Base-by-base conservation (phyloP, 495 filamentous ascomycete species). In the Bacidia rubella region DNA sequence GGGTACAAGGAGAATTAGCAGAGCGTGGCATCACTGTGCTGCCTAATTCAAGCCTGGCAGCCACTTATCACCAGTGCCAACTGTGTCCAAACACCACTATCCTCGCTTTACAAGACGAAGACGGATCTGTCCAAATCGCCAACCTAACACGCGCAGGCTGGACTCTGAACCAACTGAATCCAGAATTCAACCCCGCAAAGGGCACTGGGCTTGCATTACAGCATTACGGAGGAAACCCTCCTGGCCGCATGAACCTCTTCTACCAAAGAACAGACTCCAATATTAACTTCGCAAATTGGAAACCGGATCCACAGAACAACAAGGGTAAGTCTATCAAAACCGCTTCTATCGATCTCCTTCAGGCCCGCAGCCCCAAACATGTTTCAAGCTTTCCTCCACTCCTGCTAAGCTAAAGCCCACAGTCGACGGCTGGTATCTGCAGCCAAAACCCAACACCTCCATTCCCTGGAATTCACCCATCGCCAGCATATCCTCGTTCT, bases 61-160 rank as follows among this genome's bases (percentile, higher is more conserved):
- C 57, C 17, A 57, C 60, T 53, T 62, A 62, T 41, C 40, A 62
- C 51, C 60, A 62, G 39, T 62, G 60, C 44, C 42, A 15, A 39
- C 42, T 44, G 3, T 62, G 60, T 49, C 45, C 54, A 2, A 62
- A 60, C 27, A 62, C 60, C 10, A 60, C 54, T 7, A 54, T 60
- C 24, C 38, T 60, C 25, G 47, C 57, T 47, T 62, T 54, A 23
- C 60, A 62, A 43, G 60, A 62, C 47, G 48, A 39, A 15, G 60
- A 62, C 26, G 51, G 51, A 45, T 57, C 54, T 27, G 47, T 62
- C 22, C 60, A 62, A 43, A 52, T 62, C 44, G 57, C 48, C 25
- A 62, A 62, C 53, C 51, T 54, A 26, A 62, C 60, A 20, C 46
- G 51, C 43, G 32, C 21, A 9, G 60, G 60, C 17, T 62, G 57